Conservation (phyloP, 257 asterid genomes). For the Marsdenia floribunda region DNA sequence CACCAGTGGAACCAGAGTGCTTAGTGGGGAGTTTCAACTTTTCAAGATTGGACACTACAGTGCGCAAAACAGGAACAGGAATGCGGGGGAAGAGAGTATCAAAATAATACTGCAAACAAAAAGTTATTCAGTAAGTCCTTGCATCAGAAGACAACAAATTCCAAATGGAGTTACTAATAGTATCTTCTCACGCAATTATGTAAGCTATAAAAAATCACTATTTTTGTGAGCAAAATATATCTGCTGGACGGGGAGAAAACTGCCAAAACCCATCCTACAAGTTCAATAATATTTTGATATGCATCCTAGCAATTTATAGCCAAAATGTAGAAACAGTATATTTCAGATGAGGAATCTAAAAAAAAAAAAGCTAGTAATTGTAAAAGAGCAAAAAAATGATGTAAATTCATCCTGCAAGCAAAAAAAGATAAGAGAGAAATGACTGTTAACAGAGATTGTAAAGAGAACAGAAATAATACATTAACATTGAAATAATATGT, state of each 20-base stretch:
- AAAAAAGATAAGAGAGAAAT: background rate
- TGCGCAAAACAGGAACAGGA: conserved; percentile 82
- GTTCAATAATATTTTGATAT: background rate
- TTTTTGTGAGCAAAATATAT: background rate
- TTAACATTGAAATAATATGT: background rate
- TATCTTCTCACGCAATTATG: background rate
- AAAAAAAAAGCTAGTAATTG: background rate
- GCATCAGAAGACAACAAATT: background rate
- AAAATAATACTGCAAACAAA: conserved; percentile 79
- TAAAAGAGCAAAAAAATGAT: background rate
- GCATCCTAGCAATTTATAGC: background rate
- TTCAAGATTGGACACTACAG: conserved; percentile 62
- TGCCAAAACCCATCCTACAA: background rate
- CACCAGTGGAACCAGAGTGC: conserved; percentile 82
- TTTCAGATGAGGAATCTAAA: background rate
- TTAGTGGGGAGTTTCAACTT: conserved; percentile 84
- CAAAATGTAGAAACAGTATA: background rate
- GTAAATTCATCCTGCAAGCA: background rate
- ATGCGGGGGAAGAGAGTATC: conserved; percentile 95
- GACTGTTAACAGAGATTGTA: background rate
- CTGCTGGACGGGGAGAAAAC: background rate
- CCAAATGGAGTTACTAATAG: background rate
- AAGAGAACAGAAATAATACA: background rate
- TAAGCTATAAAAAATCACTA: background rate
- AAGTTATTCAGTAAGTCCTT: conserved; percentile 15